Conservation (phyloP, 2,329 filamentous ascomycete species). For the Microcera coccophila region DNA sequence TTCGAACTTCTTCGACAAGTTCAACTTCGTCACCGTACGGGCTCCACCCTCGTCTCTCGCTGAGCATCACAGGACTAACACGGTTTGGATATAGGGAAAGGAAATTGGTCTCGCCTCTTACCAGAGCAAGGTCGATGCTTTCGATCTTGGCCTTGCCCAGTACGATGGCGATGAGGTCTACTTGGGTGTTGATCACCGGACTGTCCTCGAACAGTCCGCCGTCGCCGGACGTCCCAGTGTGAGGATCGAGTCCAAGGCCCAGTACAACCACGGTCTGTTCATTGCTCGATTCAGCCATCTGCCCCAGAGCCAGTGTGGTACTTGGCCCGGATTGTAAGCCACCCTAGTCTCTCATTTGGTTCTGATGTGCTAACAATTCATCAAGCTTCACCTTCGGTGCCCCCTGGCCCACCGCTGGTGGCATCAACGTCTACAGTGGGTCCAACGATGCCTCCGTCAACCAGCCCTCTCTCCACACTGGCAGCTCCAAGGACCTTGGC, state of each 20-base stretch:
- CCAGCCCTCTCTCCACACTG: slow-evolving; percentile 57
- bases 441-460: slow-evolving; percentile 56
- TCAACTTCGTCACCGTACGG: slow-evolving; percentile 39
- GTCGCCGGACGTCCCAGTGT: slow-evolving; percentile 52
- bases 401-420: slow-evolving; percentile 58
- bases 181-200: slow-evolving; percentile 37
- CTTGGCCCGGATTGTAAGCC: slow-evolving; percentile 66
- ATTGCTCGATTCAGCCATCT: slow-evolving; percentile 68
- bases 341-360: not conserved
- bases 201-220: slow-evolving; percentile 17
- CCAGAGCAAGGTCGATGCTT: slow-evolving; percentile 33
- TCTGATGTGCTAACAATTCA: not conserved
- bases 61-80: not conserved
- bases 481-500: slow-evolving; percentile 28
- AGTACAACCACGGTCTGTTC: slow-evolving; percentile 64
- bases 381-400: slow-evolving; percentile 46
- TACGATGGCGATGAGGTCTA: slow-evolving; percentile 34
- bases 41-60: not conserved
- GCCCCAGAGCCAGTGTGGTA: slow-evolving; percentile 61
- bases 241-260: slow-evolving; percentile 58
- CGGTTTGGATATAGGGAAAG: no score
- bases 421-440: slow-evolving; percentile 66
- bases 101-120: no score
- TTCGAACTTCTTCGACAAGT: slow-evolving; percentile 48
- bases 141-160: slow-evolving; percentile 32